These are phyloP conservation scores for Solanum aculeatissimum DNA, from an alignment of 305 asterid genomes.

Conservation along the genomic window DNA sequence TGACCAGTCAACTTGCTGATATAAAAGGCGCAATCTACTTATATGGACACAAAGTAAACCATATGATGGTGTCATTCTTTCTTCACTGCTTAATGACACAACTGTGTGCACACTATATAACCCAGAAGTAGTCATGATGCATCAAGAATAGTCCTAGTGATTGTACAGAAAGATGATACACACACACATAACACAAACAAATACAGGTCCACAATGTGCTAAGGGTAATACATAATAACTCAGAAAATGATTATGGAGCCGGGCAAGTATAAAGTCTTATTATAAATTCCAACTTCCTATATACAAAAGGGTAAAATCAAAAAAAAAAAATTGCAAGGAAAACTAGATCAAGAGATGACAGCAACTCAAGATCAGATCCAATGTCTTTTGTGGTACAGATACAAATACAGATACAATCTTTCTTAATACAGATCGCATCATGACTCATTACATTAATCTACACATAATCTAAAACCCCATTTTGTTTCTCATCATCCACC, in stretches of 20 bases:
- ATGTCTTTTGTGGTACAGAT: background rate
- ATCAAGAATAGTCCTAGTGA: background rate
- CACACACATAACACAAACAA: background rate
- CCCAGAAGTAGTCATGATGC: background rate
- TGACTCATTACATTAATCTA: background rate
- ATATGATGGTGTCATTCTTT: background rate
- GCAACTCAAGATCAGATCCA: background rate
- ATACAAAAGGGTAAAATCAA: background rate
- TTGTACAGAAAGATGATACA: background rate
- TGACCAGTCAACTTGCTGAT: background rate
- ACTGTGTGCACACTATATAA: background rate
- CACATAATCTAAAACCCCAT: background rate
- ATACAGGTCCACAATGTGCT: background rate
- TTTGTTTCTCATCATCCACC: background rate
- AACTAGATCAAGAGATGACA: background rate
- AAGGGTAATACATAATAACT: background rate
- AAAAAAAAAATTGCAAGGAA: background rate
- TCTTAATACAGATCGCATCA: slow-evolving; percentile 1
- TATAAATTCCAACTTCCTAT: background rate
- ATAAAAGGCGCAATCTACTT: background rate
- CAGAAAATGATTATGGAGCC: background rate
- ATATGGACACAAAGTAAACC: background rate
- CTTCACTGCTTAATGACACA: background rate
- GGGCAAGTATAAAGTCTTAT: background rate
- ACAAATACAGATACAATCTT: slow-evolving; percentile 1